Conservation (phyloP, 1,139 yeast genomes). For the Candida pseudoviswanathii region DNA sequence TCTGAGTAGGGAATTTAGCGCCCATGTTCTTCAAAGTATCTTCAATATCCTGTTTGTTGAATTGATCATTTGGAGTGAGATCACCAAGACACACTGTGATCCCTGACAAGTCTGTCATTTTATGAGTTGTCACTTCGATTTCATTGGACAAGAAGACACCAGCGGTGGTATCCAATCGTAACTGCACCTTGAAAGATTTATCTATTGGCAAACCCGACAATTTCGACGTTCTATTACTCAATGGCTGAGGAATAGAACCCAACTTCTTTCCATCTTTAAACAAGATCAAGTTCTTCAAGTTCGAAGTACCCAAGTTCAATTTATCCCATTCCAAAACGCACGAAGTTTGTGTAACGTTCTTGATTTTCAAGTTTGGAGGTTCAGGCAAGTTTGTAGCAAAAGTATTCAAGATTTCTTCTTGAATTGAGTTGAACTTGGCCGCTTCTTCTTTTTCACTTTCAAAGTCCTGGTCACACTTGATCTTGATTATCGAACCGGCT, state of each 20-base stretch:
- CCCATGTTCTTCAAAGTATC: slow-evolving; percentile 70
- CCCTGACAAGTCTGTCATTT: slow-evolving; percentile 95
- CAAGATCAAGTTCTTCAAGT: slow-evolving; percentile 71
- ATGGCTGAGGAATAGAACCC: slow-evolving; percentile 85
- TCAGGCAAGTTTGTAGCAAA: slow-evolving; percentile 79
- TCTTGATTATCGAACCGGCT: slow-evolving; percentile 92
- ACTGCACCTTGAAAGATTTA: slow-evolving; percentile 75
- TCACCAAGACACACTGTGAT: slow-evolving; percentile 91
- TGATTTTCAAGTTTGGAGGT: slow-evolving; percentile 67
- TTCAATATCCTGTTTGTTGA: slow-evolving; percentile 63
- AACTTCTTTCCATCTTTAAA: slow-evolving; percentile 80
- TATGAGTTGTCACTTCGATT: slow-evolving; percentile 79
- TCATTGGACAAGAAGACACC: slow-evolving; percentile 75
- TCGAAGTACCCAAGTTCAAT: slow-evolving; percentile 80
- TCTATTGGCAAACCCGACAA: slow-evolving; percentile 91
- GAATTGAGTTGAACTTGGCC: slow-evolving; percentile 61
- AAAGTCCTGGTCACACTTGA: slow-evolving; percentile 81
- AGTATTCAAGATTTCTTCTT: slow-evolving; percentile 68
- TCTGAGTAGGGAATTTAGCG: slow-evolving; percentile 71
- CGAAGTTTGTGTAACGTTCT: slow-evolving; percentile 90
- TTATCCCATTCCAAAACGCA: slow-evolving; percentile 95
- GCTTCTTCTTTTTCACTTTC: slow-evolving; percentile 66
- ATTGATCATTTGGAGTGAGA: slow-evolving; percentile 60
- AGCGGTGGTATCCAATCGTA: slow-evolving; percentile 84
- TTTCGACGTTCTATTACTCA: slow-evolving; percentile 79